phyloP scores from a whole-genome alignment of 1,139 yeast genomes.

The Groenewaldozyma auringiensis region DNA sequence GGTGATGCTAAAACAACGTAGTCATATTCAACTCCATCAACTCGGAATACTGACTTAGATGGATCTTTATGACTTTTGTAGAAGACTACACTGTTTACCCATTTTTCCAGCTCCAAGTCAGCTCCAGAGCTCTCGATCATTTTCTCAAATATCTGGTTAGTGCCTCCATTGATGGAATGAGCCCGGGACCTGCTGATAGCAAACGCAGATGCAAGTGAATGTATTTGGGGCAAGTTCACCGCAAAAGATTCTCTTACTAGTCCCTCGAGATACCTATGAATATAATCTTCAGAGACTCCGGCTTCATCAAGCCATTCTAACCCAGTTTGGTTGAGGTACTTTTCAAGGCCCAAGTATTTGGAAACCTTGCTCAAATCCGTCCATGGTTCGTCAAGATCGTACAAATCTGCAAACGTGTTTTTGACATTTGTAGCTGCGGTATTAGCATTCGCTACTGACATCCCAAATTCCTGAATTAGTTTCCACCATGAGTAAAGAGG shows the following conservation, averaged over 20 bases:
- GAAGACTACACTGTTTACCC: conserved; percentile 22
- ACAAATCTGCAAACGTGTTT: conserved; percentile 21
- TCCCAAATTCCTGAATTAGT: conserved; percentile 28
- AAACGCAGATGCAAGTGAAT: conserved; percentile 32
- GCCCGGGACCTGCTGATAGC: conserved; percentile 20
- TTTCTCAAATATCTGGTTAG: conserved; percentile 35
- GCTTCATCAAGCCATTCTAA: conserved; percentile 19
- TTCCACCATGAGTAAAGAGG: conserved; percentile 8
- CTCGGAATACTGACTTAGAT: conserved; percentile 16
- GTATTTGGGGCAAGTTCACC: conserved; percentile 33
- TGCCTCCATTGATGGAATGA: conserved; percentile 36
- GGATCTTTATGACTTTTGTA: neutral
- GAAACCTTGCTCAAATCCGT: conserved; percentile 18
- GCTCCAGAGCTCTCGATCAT: conserved; percentile 34
- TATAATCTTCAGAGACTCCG: conserved; percentile 24
- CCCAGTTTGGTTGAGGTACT: conserved; percentile 24
- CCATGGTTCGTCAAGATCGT: conserved; percentile 30
- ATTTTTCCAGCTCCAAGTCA: conserved; percentile 21
- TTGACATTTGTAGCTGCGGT: conserved; percentile 18
- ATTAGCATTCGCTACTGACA: conserved; percentile 21
- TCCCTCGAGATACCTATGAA: conserved; percentile 32
- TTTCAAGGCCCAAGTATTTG: conserved; percentile 16
- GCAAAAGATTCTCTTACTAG: conserved; percentile 39
- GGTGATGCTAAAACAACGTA: conserved; percentile 41
- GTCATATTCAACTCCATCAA: conserved; percentile 28